A percentile compares a stretch with the other conserved stretches of the same genome.
Conservation (phyloP, 2,329 filamentous ascomycete genomes). For the Ophiosphaerella narmari region DNA sequence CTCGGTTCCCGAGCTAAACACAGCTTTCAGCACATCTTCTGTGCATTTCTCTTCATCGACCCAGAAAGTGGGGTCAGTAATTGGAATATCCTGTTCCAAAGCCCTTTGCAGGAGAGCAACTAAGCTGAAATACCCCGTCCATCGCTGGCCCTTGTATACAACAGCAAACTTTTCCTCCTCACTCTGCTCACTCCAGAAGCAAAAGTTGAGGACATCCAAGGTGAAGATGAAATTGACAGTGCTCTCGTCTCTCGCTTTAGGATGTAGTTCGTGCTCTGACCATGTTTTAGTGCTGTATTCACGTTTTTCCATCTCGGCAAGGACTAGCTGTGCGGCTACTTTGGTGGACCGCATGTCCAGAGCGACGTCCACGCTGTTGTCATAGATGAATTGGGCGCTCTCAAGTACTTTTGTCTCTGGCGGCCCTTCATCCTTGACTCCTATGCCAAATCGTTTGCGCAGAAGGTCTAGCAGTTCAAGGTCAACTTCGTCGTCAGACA, state of each 20-base stretch:
- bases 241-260: constrained; percentile 75
- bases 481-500: constrained; percentile 93
- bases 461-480: constrained; percentile 85
- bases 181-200: constrained; percentile 81
- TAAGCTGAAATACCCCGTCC: constrained; percentile 96
- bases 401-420: constrained; percentile 82
- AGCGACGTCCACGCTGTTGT: constrained; percentile 91
- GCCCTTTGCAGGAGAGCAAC: constrained; percentile 86
- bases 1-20: constrained; percentile 85
- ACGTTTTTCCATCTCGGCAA: constrained; percentile 80
- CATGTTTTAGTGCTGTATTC: constrained; percentile 83
- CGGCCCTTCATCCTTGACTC: constrained; percentile 58
- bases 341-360: constrained; percentile 83
- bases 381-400: constrained; percentile 82
- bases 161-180: constrained; percentile 79
- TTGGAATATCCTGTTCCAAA: constrained; percentile 86
- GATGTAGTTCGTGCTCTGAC: constrained; percentile 88
- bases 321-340: constrained; percentile 78
- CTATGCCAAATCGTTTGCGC: constrained; percentile 74
- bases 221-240: constrained; percentile 94
- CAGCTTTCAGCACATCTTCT: constrained; percentile 70
- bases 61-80: constrained; percentile 90
- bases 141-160: constrained; percentile 77
- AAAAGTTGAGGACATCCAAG: constrained; percentile 97
- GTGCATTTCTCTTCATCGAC: constrained; percentile 75